These are phyloP conservation scores for Saksenaea oblongispora DNA, from an alignment of 371 early-diverging fungal genomes.

Conservation along the genomic window DNA sequence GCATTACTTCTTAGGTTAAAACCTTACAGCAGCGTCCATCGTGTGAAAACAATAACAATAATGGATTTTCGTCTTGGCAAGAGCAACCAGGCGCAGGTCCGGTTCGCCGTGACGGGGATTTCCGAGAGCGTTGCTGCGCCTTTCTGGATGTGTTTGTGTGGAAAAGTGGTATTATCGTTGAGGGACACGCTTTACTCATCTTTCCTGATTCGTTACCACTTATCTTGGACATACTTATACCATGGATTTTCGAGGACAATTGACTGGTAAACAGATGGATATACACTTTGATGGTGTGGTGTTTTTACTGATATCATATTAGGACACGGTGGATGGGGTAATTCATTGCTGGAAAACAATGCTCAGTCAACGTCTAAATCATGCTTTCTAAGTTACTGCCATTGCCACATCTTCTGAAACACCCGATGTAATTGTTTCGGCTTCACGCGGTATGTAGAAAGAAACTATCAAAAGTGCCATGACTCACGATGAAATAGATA, in stretches of 20 bases:
- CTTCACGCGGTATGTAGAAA: constrained; percentile 81
- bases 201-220: background rate
- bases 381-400: constrained; percentile 71
- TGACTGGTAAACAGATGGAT: background rate
- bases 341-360: constrained; percentile 3
- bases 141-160: too few relatives aligned
- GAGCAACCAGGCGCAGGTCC: too few relatives aligned
- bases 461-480: background rate
- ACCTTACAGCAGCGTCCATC: too few relatives aligned
- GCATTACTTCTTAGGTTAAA: too few relatives aligned
- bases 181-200: too few relatives aligned
- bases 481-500: constrained; percentile 53
- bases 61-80: too few relatives aligned
- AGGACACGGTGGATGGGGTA: constrained; percentile 50
- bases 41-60: too few relatives aligned
- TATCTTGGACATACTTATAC: background rate
- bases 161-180: too few relatives aligned
- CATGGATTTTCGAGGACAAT: background rate
- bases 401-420: constrained; percentile 93
- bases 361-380: background rate
- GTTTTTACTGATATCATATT: background rate
- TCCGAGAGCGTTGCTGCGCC: too few relatives aligned
- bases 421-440: constrained; percentile 91
- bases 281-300: background rate
- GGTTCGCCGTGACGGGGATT: too few relatives aligned